These are phyloP conservation scores for Aspergillus sclerotialis DNA, from an alignment of 2,329 filamentous ascomycete genomes.

Conservation along the genomic window DNA sequence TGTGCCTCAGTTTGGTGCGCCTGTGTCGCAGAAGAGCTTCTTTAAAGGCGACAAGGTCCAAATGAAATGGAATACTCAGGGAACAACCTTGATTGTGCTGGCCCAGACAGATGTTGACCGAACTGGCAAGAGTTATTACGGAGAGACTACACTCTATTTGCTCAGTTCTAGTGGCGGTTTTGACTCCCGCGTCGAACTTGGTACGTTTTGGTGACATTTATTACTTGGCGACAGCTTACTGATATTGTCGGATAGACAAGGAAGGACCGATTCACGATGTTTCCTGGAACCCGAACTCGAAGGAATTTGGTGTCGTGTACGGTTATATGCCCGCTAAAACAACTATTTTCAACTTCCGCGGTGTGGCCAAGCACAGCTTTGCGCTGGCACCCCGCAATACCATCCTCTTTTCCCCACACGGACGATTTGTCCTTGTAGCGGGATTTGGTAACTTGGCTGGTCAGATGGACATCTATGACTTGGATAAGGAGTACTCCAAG, in stretches of 20 bases:
- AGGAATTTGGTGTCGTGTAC: conserved; percentile 95
- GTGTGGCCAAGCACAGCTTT: conserved; percentile 76
- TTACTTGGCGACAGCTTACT: conserved; percentile 5
- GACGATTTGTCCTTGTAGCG: conserved; percentile 85
- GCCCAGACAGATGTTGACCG: conserved; percentile 98
- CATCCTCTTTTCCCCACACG: conserved; percentile 87
- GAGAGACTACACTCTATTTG: conserved; percentile 94
- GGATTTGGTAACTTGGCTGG: conserved; percentile 97
- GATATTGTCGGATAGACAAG: conserved; percentile 56
- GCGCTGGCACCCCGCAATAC: conserved; percentile 86
- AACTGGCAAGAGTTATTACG: conserved; percentile 98
- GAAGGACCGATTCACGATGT: conserved; percentile 98
- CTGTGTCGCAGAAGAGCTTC: conserved; percentile 95
- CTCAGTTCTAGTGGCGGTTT: conserved; percentile 86
- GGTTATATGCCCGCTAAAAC: conserved; percentile 99
- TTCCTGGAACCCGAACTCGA: conserved; percentile 95
- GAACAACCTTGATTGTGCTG: conserved; percentile 85
- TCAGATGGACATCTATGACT: conserved; percentile 95
- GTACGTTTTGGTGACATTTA: conserved; percentile 28
- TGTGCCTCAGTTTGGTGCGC: conserved; percentile 73
- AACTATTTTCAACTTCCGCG: conserved; percentile 91
- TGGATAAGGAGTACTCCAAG: conserved; percentile 90
- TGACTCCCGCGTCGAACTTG: conserved; percentile 79
- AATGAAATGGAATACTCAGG: conserved; percentile 92
- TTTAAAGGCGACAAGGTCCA: conserved; percentile 99